Conservation (phyloP, 75 land plant genomes). For the Picea glauca region DNA sequence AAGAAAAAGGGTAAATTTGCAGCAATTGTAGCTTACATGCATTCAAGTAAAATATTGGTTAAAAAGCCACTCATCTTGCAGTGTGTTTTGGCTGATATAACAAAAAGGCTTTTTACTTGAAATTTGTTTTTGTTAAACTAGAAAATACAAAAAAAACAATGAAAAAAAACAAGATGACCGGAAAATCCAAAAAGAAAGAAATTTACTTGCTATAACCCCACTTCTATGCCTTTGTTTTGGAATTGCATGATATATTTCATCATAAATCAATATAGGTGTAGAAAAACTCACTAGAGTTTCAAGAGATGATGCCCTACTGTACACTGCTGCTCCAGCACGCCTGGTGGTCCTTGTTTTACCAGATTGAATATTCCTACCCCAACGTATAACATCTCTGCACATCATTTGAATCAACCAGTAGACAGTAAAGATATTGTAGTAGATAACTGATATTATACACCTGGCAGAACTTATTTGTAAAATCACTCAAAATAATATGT, state of each 20-base stretch:
- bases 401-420: neutral
- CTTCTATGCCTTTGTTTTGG: too few species aligned
- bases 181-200: neutral
- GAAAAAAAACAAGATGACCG: neutral
- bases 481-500: neutral
- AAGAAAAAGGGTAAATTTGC: too few species aligned
- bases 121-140: neutral
- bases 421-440: neutral
- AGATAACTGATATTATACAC: too few species aligned
- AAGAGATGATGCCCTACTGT: conserved; percentile 89
- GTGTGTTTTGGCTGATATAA: neutral
- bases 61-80: too few species aligned
- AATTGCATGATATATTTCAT: neutral
- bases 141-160: neutral
- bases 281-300: conserved; percentile 81
- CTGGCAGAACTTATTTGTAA: neutral
- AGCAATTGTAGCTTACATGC: too few species aligned
- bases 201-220: too few species aligned
- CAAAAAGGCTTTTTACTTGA: neutral
- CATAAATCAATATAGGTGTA: neutral
- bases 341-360: conserved; percentile 70
- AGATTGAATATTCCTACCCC: conserved; percentile 86
- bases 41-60: too few species aligned
- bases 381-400: conserved; percentile 80
- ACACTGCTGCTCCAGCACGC: conserved; percentile 89